phyloP scores from a whole-genome alignment of 768 basidiomycete species.

The Calocybe gangraenosa region DNA sequence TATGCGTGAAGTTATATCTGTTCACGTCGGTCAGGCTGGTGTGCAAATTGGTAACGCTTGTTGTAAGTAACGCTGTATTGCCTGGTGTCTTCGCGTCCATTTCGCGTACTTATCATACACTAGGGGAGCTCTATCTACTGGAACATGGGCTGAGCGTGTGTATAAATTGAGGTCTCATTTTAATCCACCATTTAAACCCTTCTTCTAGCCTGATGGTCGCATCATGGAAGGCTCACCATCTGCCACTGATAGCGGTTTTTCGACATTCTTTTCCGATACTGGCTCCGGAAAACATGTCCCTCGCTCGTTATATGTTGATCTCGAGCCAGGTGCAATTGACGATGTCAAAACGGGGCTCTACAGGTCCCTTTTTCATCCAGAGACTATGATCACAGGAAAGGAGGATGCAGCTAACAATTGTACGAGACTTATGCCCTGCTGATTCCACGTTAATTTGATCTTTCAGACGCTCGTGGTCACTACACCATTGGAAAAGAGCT shows the following conservation, averaged over 20 bases:
- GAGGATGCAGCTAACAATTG: conserved; percentile 99
- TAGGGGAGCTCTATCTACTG: conserved; percentile 98
- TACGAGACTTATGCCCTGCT: conserved; percentile 27
- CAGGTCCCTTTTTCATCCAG: conserved; percentile 97
- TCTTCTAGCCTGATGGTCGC: conserved; percentile 88
- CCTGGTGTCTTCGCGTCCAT: conserved; percentile 26
- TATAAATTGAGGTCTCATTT: conserved; percentile 12
- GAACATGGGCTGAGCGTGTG: conserved; percentile 96
- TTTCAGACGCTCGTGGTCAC: conserved; percentile 92
- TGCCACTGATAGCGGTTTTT: conserved; percentile 85
- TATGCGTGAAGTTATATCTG: conserved; percentile 97
- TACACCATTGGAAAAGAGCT: conserved; percentile 99
- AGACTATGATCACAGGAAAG: conserved; percentile 97
- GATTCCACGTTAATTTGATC: not conserved
- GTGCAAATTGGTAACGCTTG: conserved; percentile 98
- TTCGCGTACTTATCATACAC: conserved; percentile 33
- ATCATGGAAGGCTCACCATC: conserved; percentile 75
- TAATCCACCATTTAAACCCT: conserved; percentile 12
- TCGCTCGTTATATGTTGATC: conserved; percentile 93
- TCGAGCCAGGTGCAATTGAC: conserved; percentile 97
- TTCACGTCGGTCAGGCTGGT: conserved; percentile 99
- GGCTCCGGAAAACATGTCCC: conserved; percentile 96
- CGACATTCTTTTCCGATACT: conserved; percentile 99
- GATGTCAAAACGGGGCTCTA: conserved; percentile 95
- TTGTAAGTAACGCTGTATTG: conserved; percentile 59